Evolutionary conservation across 179 eudicot genomes (phyloP), one percentile per base, ranked within the genome.

Genomic region (Actinidia polygama): DNA sequence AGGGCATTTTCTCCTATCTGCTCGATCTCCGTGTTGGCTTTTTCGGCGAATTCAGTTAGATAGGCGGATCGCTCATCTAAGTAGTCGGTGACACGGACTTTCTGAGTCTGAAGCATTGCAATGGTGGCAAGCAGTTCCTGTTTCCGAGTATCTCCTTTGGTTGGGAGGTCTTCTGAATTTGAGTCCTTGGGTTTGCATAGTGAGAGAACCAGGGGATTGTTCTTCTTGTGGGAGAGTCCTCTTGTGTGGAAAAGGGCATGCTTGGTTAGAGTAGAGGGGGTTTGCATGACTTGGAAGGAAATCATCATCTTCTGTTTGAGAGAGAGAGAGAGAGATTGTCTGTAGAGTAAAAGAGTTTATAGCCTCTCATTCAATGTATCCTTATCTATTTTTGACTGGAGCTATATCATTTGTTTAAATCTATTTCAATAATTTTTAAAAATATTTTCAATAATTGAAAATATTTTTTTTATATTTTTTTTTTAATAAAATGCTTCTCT

Each of bases 1-100:
- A 93, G 91, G 7, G 99, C 98, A 58, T 89, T 80, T 86, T 97
- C 98, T 3, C 95, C 98, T 8, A 97, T 91, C 74, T 90, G 92
- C 53, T 95, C 97, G 10, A 95, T 81, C 83, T 97, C 98, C 1
- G 90, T 89, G 75, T 81, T 91, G 88, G 98, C 98, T 81, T 96
- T 94, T 82, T 93, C 97, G 0, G 94, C 99, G 82, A 95, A 96
- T 80, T 92, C 88, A 15, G 97, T 93, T 5, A 95, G 84, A 82
- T 88, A 95, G 36, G 83, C 88, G 1, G 99, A 91, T 51, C 92
- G 84, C 79, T 96, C 95, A 59, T 95, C 98, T 85, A 96, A 85
- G 88, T 87, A 93, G 82, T 93, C 98, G 0, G 98, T 90, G 55
- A 96, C 93, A 26, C 95, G 92, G 46, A 90, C 90, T 87, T 96